Evolutionary conservation across 2,329 filamentous ascomycete genomes (phyloP).

Genomic region (Aspergillus vadensis): DNA sequence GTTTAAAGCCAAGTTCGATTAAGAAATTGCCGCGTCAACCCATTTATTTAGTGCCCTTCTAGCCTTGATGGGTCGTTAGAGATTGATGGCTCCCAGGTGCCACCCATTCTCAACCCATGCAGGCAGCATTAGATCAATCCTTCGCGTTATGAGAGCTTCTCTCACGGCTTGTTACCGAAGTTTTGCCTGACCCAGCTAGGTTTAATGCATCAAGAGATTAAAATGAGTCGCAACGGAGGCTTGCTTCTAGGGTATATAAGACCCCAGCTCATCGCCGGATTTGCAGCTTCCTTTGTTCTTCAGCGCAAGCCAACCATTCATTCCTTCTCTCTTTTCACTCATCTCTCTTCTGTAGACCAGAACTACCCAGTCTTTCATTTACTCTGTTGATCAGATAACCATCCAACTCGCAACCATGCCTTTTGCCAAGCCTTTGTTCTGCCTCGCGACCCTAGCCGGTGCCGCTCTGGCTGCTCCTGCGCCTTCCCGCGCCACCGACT

Average conservation of each 20-base stretch:
- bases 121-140: neutral
- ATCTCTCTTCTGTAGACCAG: slow-evolving; percentile 9
- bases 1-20: slow-evolving; percentile 8
- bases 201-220: no score
- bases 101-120: neutral
- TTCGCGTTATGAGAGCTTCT: neutral
- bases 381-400: slow-evolving; percentile 8
- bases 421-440: neutral
- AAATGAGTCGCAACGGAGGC: neutral
- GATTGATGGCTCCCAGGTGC: neutral
- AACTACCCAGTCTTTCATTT: slow-evolving; percentile 2
- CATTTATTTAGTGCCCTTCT: neutral
- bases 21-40: slow-evolving; percentile 10
- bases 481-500: slow-evolving; percentile 1
- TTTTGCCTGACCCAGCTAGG: neutral
- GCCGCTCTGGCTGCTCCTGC: slow-evolving; percentile 7
- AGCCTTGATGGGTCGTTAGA: neutral
- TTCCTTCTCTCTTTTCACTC: neutral
- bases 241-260: neutral
- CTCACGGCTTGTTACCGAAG: neutral
- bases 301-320: slow-evolving; percentile 3
- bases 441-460: slow-evolving; percentile 1
- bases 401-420: slow-evolving; percentile 5
- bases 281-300: neutral
- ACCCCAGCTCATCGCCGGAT: neutral